phyloP scores from a whole-genome alignment of 2,329 filamentous ascomycete genomes.

The Tothia fuscella region DNA sequence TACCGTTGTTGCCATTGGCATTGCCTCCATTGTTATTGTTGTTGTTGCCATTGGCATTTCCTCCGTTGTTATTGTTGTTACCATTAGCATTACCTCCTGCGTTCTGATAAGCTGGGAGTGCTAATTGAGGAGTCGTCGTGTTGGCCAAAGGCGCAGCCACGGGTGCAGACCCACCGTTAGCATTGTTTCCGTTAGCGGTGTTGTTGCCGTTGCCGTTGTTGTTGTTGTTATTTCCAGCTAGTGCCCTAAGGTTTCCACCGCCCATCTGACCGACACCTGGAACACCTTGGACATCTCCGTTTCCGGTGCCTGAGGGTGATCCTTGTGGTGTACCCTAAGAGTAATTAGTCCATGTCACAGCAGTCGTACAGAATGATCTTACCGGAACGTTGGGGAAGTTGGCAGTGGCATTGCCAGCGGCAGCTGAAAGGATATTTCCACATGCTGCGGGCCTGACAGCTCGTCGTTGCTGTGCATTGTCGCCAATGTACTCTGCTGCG shows the following conservation, averaged over 20 bases:
- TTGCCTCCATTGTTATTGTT: background rate
- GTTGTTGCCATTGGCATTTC: background rate
- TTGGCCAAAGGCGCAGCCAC: background rate
- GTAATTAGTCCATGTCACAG: background rate
- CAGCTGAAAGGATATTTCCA: conserved; percentile 5
- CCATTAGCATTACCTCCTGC: background rate
- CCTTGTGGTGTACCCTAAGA: conserved; percentile 9
- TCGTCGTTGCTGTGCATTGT: conserved; percentile 8
- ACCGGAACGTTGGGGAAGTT: conserved; percentile 9
- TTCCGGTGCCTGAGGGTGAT: conserved; percentile 8
- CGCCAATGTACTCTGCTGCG: conserved; percentile 10
- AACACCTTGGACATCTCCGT: conserved; percentile 8
- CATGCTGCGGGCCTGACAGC: conserved; percentile 11
- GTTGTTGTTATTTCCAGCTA: background rate
- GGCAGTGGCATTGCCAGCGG: background rate
- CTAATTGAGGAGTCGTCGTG: conserved; percentile 1
- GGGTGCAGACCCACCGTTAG: background rate
- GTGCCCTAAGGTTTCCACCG: background rate
- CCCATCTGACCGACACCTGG: conserved; percentile 2
- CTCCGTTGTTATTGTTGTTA: background rate
- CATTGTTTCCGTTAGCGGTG: background rate
- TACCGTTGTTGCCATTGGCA: background rate
- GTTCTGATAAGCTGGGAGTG: too few species aligned
- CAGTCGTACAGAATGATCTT: background rate
- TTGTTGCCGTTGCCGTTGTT: background rate